Conservation (phyloP, 192 early-diverging fungal genomes). For the Paraglomus occultum region DNA sequence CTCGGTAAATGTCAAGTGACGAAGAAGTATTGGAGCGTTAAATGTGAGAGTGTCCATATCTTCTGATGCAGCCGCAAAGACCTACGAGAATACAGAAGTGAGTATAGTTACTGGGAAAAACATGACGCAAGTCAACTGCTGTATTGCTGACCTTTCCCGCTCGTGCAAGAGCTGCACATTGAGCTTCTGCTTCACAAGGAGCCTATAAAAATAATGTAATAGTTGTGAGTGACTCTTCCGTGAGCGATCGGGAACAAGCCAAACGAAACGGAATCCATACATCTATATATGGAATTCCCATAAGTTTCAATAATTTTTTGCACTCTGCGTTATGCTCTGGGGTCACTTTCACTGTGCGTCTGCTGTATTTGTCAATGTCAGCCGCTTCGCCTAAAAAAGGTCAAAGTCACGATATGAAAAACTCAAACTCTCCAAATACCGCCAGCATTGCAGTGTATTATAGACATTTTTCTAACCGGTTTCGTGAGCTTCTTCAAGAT, state of each 20-base stretch:
- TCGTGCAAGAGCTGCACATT: constrained; percentile 91
- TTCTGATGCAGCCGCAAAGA: constrained; percentile 94
- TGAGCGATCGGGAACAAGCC: neutral
- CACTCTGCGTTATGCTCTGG: constrained; percentile 93
- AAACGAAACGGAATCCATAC: constrained; percentile 36
- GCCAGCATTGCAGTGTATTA: neutral
- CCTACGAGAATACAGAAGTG: constrained; percentile 39
- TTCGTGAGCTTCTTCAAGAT: constrained; percentile 71
- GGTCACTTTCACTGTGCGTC: constrained; percentile 90
- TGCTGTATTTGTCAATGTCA: constrained; percentile 81
- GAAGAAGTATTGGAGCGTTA: constrained; percentile 81
- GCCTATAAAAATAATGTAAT: constrained; percentile 48
- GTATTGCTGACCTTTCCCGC: constrained; percentile 62
- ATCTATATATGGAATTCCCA: constrained; percentile 92
- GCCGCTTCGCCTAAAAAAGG: constrained; percentile 60
- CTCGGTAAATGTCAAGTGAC: constrained; percentile 92
- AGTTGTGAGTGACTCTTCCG: neutral
- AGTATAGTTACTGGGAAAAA: too few species aligned
- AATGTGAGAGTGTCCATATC: constrained; percentile 99
- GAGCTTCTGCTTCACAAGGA: constrained; percentile 97
- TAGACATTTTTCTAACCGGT: constrained; percentile 40
- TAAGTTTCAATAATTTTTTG: constrained; percentile 77
- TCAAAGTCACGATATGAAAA: neutral
- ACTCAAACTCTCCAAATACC: neutral
- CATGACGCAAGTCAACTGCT: neutral